These are phyloP conservation scores for Escovopsis sp. DNA, from an alignment of 2,329 filamentous ascomycete species.

Conservation along the genomic window DNA sequence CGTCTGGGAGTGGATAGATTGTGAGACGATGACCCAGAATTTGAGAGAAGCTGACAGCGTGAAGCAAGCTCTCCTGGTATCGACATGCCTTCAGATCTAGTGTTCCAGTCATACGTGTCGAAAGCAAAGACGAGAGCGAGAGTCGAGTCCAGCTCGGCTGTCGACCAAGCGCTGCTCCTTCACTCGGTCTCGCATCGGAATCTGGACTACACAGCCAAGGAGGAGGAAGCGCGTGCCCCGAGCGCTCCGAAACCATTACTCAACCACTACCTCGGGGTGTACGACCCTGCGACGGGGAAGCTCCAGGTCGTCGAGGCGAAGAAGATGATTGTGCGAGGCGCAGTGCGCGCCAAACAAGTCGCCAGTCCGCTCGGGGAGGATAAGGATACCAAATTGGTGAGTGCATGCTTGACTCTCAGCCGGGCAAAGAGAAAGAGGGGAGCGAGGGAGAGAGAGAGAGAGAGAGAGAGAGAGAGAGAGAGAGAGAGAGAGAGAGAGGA, in stretches of 20 bases:
- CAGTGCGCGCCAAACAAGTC: slow-evolving; percentile 40
- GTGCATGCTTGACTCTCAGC: background rate
- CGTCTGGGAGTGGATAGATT: too few species aligned
- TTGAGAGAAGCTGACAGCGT: slow-evolving; percentile 7
- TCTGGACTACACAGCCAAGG: slow-evolving; percentile 45
- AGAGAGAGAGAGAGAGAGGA: too few species aligned
- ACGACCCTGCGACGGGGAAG: slow-evolving; percentile 43
- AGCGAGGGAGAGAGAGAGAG: too few species aligned
- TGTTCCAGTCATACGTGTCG: slow-evolving; percentile 36
- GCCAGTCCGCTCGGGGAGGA: slow-evolving; percentile 30
- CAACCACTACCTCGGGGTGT: slow-evolving; percentile 52
- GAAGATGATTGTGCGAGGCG: slow-evolving; percentile 46
- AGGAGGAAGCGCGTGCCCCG: slow-evolving; percentile 22
- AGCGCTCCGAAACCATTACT: slow-evolving; percentile 24
- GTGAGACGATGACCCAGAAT: too few species aligned
- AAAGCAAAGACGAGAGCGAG: slow-evolving; percentile 22
- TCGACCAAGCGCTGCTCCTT: slow-evolving; percentile 35
- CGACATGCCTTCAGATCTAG: slow-evolving; percentile 18
- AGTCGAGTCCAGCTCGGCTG: slow-evolving; percentile 23
- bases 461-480: too few species aligned
- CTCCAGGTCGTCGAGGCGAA: slow-evolving; percentile 48
- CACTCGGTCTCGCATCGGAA: slow-evolving; percentile 42
- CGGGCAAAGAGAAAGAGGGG: too few species aligned
- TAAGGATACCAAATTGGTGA: slow-evolving; percentile 4
- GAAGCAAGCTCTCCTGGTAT: slow-evolving; percentile 23